These are phyloP conservation scores for Lyophyllum semitale DNA, from an alignment of 768 basidiomycete species.

Conservation along the genomic window DNA sequence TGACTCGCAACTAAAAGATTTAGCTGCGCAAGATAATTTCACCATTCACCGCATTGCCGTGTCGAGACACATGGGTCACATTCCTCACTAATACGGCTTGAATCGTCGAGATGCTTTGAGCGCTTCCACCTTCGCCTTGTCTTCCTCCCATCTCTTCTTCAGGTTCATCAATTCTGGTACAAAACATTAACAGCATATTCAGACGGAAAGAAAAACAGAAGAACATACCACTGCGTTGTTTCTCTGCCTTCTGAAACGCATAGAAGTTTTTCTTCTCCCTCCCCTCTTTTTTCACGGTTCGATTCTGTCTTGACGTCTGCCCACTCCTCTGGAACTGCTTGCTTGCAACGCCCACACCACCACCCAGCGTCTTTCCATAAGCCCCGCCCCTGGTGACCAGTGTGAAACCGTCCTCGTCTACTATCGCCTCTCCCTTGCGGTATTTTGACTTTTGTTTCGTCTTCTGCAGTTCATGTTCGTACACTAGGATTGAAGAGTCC, in stretches of 20 bases:
- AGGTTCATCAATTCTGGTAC: slow-evolving; percentile 67
- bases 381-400: slow-evolving; percentile 91
- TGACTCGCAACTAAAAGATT: no score
- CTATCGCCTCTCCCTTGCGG: slow-evolving; percentile 82
- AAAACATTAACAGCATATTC: slow-evolving; percentile 1
- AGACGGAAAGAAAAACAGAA: slow-evolving; percentile 6
- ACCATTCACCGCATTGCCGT: no score
- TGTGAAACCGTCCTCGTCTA: slow-evolving; percentile 95
- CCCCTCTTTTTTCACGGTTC: slow-evolving; percentile 54
- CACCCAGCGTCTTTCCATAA: slow-evolving; percentile 86
- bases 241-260: slow-evolving; percentile 88
- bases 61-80: no score
- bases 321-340: slow-evolving; percentile 68
- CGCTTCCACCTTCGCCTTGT: slow-evolving; percentile 83
- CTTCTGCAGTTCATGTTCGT: slow-evolving; percentile 71
- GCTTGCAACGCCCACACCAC: slow-evolving; percentile 65
- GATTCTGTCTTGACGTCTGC: slow-evolving; percentile 44
- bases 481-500: slow-evolving; percentile 74
- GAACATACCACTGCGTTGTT: slow-evolving; percentile 75
- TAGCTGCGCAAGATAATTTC: no score
- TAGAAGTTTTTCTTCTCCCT: slow-evolving; percentile 83
- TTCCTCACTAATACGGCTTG: slow-evolving; percentile 76
- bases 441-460: slow-evolving; percentile 65
- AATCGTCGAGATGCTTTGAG: slow-evolving; percentile 79
- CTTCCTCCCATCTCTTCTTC: slow-evolving; percentile 84